Evolutionary conservation across 306 rosid genomes (phyloP), one percentile per base, ranked within the genome.

Genomic region (Trifolium subterraneum): DNA sequence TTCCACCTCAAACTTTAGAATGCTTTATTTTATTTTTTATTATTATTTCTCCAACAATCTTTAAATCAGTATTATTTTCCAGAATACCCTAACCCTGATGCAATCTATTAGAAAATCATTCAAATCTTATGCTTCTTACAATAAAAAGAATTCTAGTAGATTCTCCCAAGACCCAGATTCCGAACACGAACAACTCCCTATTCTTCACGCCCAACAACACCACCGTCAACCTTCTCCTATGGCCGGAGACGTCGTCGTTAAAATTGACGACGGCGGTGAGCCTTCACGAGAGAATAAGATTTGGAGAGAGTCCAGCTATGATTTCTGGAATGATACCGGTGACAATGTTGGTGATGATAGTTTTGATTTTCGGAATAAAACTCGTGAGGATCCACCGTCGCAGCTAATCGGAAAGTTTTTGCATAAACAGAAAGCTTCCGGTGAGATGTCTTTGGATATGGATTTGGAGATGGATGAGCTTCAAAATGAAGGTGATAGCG

Each of bases 401-500:
- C 86, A 78, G 88, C 86, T 91, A 25, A 94, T 92, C 1, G 92
- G 88, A 0, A 85, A 48, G 70, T 94, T 94, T 45, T 72, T 94
- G 16, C 91, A 90, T 75, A 84, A 83, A 38, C 99, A 94, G 87
- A 67, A 8, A n/a, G 90, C 87, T 1, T 88, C 97, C 18, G 97
- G 96, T 0, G 95, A 87, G 50, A 66, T 82, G 59, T 77, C 90
- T 8, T 47, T 94, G 25, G 99, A 94, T 50, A 92, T 94, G 99
- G 98, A 94, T 78, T 83, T 94, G 80, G 99, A 90, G 33, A 94
- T 94, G 99, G 92, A 86, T 4, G 99, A 94, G 84, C 88, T 92
- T 0, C 82, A 62, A 19, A n/a, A 10, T 0, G 90, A 86, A 0
- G 72, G 10, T 2, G 55, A 6, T 5, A n/a, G 12, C 0, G 63